Conservation (phyloP, 2,329 filamentous ascomycete genomes). For the Botrytis elliptica region DNA sequence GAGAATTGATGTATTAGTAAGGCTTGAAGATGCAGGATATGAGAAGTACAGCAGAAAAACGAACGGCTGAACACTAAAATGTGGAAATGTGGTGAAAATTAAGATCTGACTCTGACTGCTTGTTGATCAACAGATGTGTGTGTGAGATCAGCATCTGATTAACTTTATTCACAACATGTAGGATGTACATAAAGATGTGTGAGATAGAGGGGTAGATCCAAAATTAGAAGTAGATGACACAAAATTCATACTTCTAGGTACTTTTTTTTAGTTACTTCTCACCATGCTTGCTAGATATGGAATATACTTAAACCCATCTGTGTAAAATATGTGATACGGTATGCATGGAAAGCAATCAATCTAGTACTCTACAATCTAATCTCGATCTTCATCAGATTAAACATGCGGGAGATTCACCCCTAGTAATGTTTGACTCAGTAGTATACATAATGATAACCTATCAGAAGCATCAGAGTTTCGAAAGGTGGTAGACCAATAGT, state of each 20-base stretch:
- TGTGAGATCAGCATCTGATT: slow-evolving; percentile 3
- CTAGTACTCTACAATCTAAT: background rate
- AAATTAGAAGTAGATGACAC: background rate
- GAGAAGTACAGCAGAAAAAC: background rate
- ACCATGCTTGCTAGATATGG: background rate
- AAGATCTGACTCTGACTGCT: background rate
- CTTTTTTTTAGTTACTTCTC: background rate
- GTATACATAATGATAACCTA: background rate
- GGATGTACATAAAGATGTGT: background rate
- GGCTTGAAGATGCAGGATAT: background rate
- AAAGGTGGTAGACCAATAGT: background rate
- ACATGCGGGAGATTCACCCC: background rate
- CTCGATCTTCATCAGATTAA: slow-evolving; percentile 2
- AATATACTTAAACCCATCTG: background rate
- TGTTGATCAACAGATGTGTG: background rate
- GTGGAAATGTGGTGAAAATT: background rate
- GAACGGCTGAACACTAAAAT: background rate
- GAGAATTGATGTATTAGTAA: background rate
- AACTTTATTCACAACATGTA: background rate
- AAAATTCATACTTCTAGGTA: background rate
- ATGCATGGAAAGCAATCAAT: slow-evolving; percentile 11
- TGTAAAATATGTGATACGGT: background rate
- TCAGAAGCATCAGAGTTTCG: background rate
- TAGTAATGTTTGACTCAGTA: background rate
- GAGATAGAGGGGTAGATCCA: background rate